Conservation (phyloP, 176 grass and related monocot genomes). For the Triticum dicoccoides region DNA sequence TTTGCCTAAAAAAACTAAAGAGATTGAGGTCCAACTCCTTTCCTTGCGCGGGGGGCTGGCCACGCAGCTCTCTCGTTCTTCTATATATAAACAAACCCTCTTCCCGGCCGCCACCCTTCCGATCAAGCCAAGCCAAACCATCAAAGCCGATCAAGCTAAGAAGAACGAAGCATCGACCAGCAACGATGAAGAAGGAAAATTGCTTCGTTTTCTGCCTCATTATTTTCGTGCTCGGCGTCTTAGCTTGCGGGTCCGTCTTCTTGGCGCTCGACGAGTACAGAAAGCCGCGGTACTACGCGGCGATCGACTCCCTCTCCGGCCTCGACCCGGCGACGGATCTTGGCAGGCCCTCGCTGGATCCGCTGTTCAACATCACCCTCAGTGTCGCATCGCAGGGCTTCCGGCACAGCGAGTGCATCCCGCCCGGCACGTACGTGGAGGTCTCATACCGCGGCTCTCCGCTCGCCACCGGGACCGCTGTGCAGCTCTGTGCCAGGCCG, state of each 20-base stretch:
- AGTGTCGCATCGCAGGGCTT: background rate
- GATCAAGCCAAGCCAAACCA: background rate
- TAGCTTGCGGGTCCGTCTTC: background rate
- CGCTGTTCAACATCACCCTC: background rate
- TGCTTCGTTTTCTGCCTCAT: background rate
- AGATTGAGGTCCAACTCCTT: too few relatives aligned
- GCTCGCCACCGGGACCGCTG: background rate
- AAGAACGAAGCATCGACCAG: background rate
- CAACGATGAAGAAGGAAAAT: background rate
- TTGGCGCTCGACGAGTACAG: background rate
- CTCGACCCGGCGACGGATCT: background rate
- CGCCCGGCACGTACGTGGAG: background rate
- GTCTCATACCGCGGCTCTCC: background rate
- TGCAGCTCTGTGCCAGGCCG: background rate
- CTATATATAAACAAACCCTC: background rate
- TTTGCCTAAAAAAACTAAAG: too few relatives aligned
- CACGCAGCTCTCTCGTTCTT: background rate
- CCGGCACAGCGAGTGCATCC: background rate
- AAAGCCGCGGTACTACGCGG: background rate
- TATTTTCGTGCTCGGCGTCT: background rate
- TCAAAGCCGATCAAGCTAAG: background rate
- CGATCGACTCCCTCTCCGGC: background rate
- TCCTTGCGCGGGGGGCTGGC: too few relatives aligned
- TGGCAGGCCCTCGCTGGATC: too few relatives aligned
- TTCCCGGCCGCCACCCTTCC: background rate